These are phyloP conservation scores for Aspergillus sclerotioniger DNA, from an alignment of 495 filamentous ascomycete genomes.

Conservation along the genomic window DNA sequence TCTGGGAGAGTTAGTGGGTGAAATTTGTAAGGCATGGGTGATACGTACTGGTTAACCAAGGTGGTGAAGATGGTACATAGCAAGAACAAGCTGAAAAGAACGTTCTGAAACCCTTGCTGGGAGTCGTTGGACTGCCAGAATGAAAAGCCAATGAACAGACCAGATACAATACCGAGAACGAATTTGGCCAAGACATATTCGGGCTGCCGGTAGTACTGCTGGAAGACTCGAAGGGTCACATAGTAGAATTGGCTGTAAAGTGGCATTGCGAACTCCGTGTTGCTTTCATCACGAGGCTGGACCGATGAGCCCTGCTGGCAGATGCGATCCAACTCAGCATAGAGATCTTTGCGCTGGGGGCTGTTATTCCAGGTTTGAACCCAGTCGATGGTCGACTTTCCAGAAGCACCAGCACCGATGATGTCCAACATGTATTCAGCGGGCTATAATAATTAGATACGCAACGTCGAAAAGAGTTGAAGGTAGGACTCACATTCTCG, in stretches of 20 bases:
- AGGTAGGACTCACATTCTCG: neutral
- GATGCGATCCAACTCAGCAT: constrained; percentile 62
- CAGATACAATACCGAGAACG: constrained; percentile 44
- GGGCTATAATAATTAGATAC: constrained; percentile 38
- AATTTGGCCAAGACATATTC: constrained; percentile 49
- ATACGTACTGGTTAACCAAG: constrained; percentile 49
- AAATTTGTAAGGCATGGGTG: neutral
- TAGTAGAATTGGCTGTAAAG: constrained; percentile 43
- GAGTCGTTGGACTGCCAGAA: constrained; percentile 69
- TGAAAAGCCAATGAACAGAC: constrained; percentile 81
- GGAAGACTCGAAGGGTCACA: constrained; percentile 43
- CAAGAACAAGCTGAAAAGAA: constrained; percentile 79
- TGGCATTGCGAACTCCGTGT: constrained; percentile 49
- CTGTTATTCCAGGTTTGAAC: constrained; percentile 67
- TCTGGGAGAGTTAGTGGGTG: neutral
- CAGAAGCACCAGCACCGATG: constrained; percentile 40
- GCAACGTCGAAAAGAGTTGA: neutral
- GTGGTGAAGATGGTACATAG: constrained; percentile 70
- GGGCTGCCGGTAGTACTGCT: constrained; percentile 53
- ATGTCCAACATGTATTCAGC: constrained; percentile 96
- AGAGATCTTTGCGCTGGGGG: constrained; percentile 60
- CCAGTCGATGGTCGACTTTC: constrained; percentile 75
- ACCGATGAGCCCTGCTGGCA: constrained; percentile 7
- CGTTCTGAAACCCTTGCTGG: constrained; percentile 80
- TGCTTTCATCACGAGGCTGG: constrained; percentile 17